phyloP scores from a whole-genome alignment of 768 basidiomycete species.

The Cubamyces lactineus region DNA sequence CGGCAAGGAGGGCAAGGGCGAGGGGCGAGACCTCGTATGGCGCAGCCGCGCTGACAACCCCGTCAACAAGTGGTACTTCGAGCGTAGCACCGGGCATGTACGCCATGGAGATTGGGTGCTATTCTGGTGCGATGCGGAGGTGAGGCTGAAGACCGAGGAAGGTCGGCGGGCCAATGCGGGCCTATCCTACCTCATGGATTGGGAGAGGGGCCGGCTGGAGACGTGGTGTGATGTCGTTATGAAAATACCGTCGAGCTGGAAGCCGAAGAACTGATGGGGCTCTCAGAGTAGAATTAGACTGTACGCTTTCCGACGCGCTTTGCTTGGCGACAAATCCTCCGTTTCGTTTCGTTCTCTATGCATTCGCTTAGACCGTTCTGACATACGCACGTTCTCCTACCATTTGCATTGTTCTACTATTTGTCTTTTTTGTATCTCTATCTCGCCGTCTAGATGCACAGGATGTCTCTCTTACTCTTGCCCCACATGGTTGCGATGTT shows the following conservation, averaged over 20 bases:
- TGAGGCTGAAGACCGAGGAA: constrained; percentile 71
- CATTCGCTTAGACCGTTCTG: neutral
- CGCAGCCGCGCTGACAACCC: constrained; percentile 91
- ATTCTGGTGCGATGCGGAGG: constrained; percentile 99
- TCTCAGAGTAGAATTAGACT: neutral
- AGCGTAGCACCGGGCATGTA: constrained; percentile 89
- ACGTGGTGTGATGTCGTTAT: constrained; percentile 70
- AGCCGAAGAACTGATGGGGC: constrained; percentile 25
- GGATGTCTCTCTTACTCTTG: neutral
- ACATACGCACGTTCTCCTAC: constrained; percentile 7
- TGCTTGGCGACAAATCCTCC: neutral
- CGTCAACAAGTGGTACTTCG: constrained; percentile 99
- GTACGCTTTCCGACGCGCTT: neutral
- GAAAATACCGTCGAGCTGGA: constrained; percentile 83
- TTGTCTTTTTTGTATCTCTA: constrained; percentile 16
- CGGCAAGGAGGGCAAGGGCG: constrained; percentile 85
- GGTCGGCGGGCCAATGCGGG: constrained; percentile 64
- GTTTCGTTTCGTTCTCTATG: neutral
- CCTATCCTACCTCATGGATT: constrained; percentile 72
- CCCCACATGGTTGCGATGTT: neutral
- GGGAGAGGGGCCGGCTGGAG: constrained; percentile 72
- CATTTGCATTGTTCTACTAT: neutral
- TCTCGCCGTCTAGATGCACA: constrained; percentile 1
- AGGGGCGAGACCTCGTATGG: constrained; percentile 97
- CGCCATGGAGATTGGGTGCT: constrained; percentile 87